Conservation (phyloP, 2,329 filamentous ascomycete species). For the Triangularia verruculosa region DNA sequence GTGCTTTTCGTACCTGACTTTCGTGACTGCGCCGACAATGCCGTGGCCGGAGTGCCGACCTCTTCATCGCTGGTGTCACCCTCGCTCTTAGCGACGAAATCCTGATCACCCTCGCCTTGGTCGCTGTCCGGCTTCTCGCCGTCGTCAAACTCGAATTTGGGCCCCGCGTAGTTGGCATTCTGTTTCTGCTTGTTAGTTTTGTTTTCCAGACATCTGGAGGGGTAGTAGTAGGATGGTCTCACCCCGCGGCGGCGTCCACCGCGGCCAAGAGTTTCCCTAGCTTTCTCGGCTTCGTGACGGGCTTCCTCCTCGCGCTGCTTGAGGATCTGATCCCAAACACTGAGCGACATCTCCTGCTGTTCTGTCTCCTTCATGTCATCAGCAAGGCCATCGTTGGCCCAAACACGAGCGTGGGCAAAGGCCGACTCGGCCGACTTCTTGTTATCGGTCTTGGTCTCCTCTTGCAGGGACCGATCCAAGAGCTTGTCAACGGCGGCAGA, state of each 20-base stretch:
- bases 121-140: constrained; percentile 25
- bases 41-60: constrained; percentile 4
- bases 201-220: background rate
- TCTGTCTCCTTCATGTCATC: constrained; percentile 56
- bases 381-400: constrained; percentile 76
- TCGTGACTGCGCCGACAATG: constrained; percentile 20
- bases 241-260: constrained; percentile 71
- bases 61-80: constrained; percentile 27
- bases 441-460: constrained; percentile 65
- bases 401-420: constrained; percentile 87
- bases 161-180: constrained; percentile 32
- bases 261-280: constrained; percentile 75
- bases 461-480: constrained; percentile 79
- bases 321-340: constrained; percentile 88
- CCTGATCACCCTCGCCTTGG: constrained; percentile 28
- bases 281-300: constrained; percentile 64
- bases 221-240: constrained; percentile 30
- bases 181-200: constrained; percentile 20
- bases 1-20: constrained; percentile 28
- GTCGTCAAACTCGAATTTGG: constrained; percentile 28
- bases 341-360: constrained; percentile 57
- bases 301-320: constrained; percentile 77
- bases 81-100: constrained; percentile 30
- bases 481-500: constrained; percentile 79
- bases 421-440: constrained; percentile 69